phyloP scores from a whole-genome alignment of 192 early-diverging fungal genomes.

The Backusella morwellensis region DNA sequence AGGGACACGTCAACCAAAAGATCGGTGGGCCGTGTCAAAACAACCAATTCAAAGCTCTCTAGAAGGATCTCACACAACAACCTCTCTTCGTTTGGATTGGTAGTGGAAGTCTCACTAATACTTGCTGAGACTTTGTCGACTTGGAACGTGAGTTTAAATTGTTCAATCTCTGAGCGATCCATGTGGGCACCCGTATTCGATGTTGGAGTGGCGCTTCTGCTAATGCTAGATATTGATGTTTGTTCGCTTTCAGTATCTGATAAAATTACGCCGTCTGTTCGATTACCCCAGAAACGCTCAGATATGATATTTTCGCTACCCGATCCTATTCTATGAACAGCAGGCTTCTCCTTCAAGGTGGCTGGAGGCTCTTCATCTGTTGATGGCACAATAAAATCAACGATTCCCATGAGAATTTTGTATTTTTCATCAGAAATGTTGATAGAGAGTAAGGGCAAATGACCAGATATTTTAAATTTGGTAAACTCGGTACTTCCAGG shows the following conservation, averaged over 20 bases:
- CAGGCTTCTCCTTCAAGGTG: slow-evolving; percentile 7
- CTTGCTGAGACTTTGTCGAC: slow-evolving; percentile 64
- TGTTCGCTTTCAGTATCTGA: slow-evolving; percentile 6
- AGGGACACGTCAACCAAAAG: slow-evolving; percentile 74
- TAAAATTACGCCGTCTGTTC: neutral
- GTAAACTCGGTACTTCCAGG: slow-evolving; percentile 63
- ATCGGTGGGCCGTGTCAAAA: slow-evolving; percentile 66
- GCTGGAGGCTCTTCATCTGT: slow-evolving; percentile 1
- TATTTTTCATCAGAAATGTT: slow-evolving; percentile 85
- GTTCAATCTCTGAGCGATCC: slow-evolving; percentile 2
- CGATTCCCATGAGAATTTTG: slow-evolving; percentile 72
- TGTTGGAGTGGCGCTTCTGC: neutral
- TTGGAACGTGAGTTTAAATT: slow-evolving; percentile 54
- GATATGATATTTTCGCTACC: neutral
- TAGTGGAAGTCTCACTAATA: slow-evolving; percentile 52
- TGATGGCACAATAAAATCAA: slow-evolving; percentile 59
- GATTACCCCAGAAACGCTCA: neutral
- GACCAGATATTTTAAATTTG: slow-evolving; percentile 65
- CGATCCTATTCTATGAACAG: neutral
- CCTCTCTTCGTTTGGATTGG: slow-evolving; percentile 42
- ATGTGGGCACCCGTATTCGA: neutral
- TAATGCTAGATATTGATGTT: neutral
- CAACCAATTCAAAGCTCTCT: slow-evolving; percentile 65
- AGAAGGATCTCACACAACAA: slow-evolving; percentile 66
- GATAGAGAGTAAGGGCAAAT: slow-evolving; percentile 68